Evolutionary conservation across 2,329 filamentous ascomycete species (phyloP).

Genomic region (Alternaria viburni): DNA sequence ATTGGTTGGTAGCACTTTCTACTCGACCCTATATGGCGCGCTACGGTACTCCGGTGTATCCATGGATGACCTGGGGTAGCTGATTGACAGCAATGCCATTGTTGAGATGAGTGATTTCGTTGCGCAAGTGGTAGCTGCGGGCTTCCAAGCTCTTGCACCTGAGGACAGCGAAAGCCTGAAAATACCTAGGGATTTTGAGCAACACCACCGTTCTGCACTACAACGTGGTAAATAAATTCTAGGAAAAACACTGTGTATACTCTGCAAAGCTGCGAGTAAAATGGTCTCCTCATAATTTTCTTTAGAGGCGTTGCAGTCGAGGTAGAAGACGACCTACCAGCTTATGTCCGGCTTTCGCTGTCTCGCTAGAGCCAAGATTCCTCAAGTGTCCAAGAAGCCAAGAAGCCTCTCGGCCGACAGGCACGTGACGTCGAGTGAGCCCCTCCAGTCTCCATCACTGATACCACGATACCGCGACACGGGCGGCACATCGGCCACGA

Average conservation of each 20-base stretch:
- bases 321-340: background rate
- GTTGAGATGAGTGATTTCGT: background rate
- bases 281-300: fast-evolving
- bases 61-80: background rate
- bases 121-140: background rate
- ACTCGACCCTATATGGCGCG: background rate
- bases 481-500: background rate
- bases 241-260: background rate
- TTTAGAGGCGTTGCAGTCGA: background rate
- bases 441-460: background rate
- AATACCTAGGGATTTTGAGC: background rate
- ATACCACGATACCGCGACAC: background rate
- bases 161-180: background rate
- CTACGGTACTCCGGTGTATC: background rate
- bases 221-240: background rate
- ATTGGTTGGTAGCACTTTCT: background rate
- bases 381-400: background rate
- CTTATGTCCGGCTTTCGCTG: background rate
- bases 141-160: background rate
- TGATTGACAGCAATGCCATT: background rate
- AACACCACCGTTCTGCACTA: background rate
- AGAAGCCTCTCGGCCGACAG: background rate
- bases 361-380: background rate
- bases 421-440: background rate
- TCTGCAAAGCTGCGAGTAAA: background rate